Conservation (phyloP, 768 basidiomycete genomes). For the Lactifluus echinatus region DNA sequence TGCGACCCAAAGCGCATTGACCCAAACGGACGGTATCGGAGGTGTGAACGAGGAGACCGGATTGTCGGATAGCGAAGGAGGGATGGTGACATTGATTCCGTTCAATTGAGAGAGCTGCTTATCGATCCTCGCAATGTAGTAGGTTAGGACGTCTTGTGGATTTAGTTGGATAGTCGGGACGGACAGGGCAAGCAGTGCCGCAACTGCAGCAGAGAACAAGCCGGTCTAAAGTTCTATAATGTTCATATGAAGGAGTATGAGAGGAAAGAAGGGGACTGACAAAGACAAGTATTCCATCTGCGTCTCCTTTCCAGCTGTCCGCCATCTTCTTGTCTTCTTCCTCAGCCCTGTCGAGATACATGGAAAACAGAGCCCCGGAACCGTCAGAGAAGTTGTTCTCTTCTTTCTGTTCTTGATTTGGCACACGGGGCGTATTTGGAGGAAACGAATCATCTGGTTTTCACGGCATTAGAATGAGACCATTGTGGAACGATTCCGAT, state of each 20-base stretch:
- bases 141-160: not conserved
- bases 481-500: not conserved
- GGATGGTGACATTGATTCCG: not conserved
- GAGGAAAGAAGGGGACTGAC: not conserved
- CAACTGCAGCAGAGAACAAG: constrained; percentile 17
- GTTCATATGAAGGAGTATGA: not conserved
- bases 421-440: not conserved
- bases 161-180: constrained; percentile 1
- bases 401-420: not conserved
- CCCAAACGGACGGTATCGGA: constrained; percentile 28
- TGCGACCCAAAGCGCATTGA: constrained; percentile 37
- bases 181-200: constrained; percentile 10
- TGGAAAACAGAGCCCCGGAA: constrained; percentile 7
- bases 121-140: constrained; percentile 9
- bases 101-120: not conserved
- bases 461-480: not conserved
- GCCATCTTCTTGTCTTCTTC: constrained; percentile 8
- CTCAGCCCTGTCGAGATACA: constrained; percentile 10
- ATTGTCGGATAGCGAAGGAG: not conserved
- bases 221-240: constrained; percentile 1
- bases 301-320: constrained; percentile 16
- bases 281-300: constrained; percentile 15
- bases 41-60: constrained; percentile 14
- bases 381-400: not conserved
- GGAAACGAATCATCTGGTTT: not conserved